Evolutionary conservation across 2,329 filamentous ascomycete genomes (phyloP).

Genomic region (Fusarium euwallaceae): DNA sequence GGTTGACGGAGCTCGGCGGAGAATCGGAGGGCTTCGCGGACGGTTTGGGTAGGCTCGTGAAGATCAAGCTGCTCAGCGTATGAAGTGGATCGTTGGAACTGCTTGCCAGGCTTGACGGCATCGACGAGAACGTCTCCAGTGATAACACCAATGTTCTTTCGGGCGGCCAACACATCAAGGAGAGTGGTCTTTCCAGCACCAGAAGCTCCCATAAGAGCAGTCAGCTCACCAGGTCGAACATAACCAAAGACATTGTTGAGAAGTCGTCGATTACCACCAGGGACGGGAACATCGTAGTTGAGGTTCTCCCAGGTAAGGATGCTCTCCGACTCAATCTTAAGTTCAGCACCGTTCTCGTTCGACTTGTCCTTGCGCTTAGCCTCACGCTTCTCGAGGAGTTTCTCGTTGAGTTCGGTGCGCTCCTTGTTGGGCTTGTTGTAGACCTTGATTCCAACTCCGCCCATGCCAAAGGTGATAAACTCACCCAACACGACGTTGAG

Average conservation of each 20-base stretch:
- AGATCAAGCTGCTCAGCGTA: slow-evolving; percentile 74
- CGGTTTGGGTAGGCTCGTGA: slow-evolving; percentile 72
- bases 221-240: slow-evolving; percentile 81
- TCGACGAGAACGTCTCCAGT: slow-evolving; percentile 70
- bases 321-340: slow-evolving; percentile 71
- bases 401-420: slow-evolving; percentile 73
- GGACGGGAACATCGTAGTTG: slow-evolving; percentile 78
- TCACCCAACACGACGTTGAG: slow-evolving; percentile 85
- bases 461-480: slow-evolving; percentile 81
- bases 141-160: slow-evolving; percentile 74
- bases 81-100: slow-evolving; percentile 72
- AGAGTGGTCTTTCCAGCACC: slow-evolving; percentile 92
- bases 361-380: slow-evolving; percentile 63
- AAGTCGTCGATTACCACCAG: slow-evolving; percentile 67
- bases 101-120: slow-evolving; percentile 66
- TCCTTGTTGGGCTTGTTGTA: slow-evolving; percentile 80
- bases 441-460: slow-evolving; percentile 83
- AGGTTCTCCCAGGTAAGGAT: slow-evolving; percentile 90
- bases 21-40: slow-evolving; percentile 74
- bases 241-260: slow-evolving; percentile 73
- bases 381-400: slow-evolving; percentile 70
- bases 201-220: slow-evolving; percentile 84
- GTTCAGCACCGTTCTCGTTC: slow-evolving; percentile 61
- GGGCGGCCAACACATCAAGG: slow-evolving; percentile 77
- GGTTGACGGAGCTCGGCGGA: slow-evolving; percentile 72